Evolutionary conservation across 495 filamentous ascomycete genomes (phyloP), one percentile per base, ranked within the genome.

Genomic region (Penicillium robsamsonii): DNA sequence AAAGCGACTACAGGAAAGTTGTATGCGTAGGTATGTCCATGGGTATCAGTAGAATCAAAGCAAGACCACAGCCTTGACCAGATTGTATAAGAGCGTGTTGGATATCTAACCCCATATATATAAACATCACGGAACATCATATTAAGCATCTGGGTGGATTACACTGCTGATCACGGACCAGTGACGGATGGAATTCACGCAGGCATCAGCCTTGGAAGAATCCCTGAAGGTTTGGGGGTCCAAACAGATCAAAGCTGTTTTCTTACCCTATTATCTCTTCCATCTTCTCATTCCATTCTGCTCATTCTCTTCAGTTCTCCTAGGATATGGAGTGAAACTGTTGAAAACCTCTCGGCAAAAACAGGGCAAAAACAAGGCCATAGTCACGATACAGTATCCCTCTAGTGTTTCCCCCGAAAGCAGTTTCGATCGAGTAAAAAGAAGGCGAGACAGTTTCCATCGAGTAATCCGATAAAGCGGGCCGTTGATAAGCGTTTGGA

Each of bases 371-470:
- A 27, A 37, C 7, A 13, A 29, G n/a, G n/a, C n/a, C 22, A 22
- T 22, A 22, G 22, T 37, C 46, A 49, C 45, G 17, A 30, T 9
- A 13, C 5, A 37, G 24, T 4, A 41, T 24, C n/a, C 17, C 6
- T 8, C 22, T 30, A 61, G n/a, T 11, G 8, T 38, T 17, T 38
- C 2, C 15, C 35, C 35, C 15, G 1, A n/a, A 38, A 38, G 43
- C 42, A 60, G 62, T 68, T 61, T 65, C 45, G 62, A 65, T 52
- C 38, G 25, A 52, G 37, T 52, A 52, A 52, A 17, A 38, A 17
- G 7, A 38, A 37, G 15, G 2, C 6, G 35, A 38, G 15, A 38
- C 35, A 25, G 49, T 17, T 47, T 33, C 11, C 4, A 52, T 47
- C 45, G 45, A 47, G 45, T 47, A 47, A 47, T n/a, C 12, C 1